Conservation (phyloP, 345 rosid species). For the Erucastrum elatum region DNA sequence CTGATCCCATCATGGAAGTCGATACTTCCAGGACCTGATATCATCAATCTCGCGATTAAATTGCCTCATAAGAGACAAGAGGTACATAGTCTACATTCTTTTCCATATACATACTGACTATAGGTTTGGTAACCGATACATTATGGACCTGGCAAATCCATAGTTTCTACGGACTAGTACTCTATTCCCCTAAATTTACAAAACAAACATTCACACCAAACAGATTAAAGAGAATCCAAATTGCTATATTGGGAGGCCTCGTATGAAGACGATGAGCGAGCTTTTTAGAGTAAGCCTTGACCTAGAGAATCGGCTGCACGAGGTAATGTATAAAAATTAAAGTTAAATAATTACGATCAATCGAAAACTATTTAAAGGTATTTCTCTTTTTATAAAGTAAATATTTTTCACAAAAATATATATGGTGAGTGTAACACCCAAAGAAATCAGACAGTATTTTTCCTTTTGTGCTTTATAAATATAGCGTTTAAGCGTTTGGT, state of each 20-base stretch:
- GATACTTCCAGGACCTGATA: constrained; percentile 45
- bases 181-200: neutral
- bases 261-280: constrained; percentile 70
- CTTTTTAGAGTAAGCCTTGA: constrained; percentile 51
- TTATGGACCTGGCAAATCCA: neutral
- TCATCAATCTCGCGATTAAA: constrained; percentile 64
- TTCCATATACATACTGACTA: neutral
- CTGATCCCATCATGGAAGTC: constrained; percentile 72
- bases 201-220: neutral
- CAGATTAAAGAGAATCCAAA: constrained; percentile 63
- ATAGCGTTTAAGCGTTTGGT: neutral
- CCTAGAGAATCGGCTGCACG: constrained; percentile 56
- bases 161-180: neutral
- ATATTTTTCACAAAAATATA: neutral
- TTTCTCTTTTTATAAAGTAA: neutral
- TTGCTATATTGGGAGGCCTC: constrained; percentile 77
- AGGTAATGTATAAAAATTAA: constrained; percentile 41
- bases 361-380: neutral
- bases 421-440: neutral
- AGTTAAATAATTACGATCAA: neutral
- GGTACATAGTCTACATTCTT: constrained; percentile 49
- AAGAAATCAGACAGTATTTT: too few relatives aligned
- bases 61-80: constrained; percentile 58
- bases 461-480: neutral
- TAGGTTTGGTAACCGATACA: neutral